Base-by-base conservation (phyloP, 139 green algal species). In the Chlamydomonas eustigma region DNA sequence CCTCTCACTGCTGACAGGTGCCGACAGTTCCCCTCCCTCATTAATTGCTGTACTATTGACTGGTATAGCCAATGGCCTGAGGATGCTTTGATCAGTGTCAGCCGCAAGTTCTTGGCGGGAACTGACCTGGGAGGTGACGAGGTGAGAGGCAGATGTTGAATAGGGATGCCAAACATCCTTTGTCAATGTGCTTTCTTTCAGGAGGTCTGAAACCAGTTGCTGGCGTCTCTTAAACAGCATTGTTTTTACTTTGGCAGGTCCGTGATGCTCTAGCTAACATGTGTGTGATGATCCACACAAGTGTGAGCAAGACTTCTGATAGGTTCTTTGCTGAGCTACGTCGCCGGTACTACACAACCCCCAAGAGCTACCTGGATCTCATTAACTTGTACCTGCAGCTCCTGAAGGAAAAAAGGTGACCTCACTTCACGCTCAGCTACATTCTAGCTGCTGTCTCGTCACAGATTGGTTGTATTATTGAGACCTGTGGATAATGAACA, bases 291-390 rank as follows among this genome's bases (percentile, higher is more conserved):
- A 88, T 95, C 71, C 91, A 95, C 85, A 91, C 81, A 0, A 87
- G 78, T 34, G 87, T 95, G 5, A 76, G 76, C 24, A 37, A 72
- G 18, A 68, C 80, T 24, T 80, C 76, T 33, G 85, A 91, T 1
- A 77, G 79, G 24, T 92, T 94, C 78, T 92, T 80, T 44, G 70
- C 78, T 2, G 87, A 94, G 82, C 84, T 93, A 65, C 80, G 83
- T 36, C 79, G 86, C 34, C 80, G 77, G 22, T 92, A 87, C 78
- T 97, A 97, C 83, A 94, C 89, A 31, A 95, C 91, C 22, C 92
- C 92, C 50, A 97, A 95, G 83, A 89, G 76, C 50, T 97, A 95
- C 80, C 81, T 95, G 50, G 92, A 97, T 81, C 85, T 97, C 12
- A 95, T 97, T 74, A 90, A 88, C 68, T 83, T 94, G 24, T 97